phyloP scores from a whole-genome alignment of 176 grass and related monocot species.

The Carex parvula region DNA sequence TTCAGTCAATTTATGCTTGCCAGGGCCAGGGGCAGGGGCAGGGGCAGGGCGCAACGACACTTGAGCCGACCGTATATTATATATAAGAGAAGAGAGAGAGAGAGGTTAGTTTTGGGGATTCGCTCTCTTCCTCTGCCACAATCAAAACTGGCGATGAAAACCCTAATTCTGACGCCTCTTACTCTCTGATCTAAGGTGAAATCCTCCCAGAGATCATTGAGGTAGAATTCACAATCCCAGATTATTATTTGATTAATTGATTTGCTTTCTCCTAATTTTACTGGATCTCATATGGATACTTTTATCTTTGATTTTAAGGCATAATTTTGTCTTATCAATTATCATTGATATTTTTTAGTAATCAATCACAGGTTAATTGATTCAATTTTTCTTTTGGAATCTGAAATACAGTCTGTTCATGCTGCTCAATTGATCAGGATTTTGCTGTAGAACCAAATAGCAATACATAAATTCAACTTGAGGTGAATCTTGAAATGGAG shows the following conservation, averaged over 20 bases:
- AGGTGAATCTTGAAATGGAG: constrained; percentile 28
- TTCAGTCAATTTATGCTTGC: not conserved
- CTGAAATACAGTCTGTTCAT: not conserved
- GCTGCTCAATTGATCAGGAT: constrained; percentile 1
- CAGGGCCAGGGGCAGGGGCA: not conserved
- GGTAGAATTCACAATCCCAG: constrained; percentile 5
- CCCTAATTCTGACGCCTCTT: constrained; percentile 32
- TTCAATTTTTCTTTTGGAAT: not conserved
- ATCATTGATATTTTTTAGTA: constrained; percentile 8
- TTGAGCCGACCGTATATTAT: not conserved
- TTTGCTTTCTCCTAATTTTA: constrained; percentile 21
- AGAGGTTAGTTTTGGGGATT: constrained; percentile 31
- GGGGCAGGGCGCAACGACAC: too few relatives aligned
- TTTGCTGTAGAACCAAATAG: not conserved
- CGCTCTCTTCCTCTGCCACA: not conserved
- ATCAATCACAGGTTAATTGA: not conserved
- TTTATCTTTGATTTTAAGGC: not conserved
- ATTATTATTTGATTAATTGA: not conserved
- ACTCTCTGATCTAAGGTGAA: constrained; percentile 33
- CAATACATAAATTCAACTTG: not conserved
- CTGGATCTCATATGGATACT: not conserved
- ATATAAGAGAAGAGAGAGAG: not conserved
- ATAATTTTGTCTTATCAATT: constrained; percentile 13
- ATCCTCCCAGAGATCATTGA: constrained; percentile 33
- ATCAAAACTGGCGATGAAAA: constrained; percentile 27